phyloP scores from a whole-genome alignment of 2,329 filamentous ascomycete genomes.

The Aspergillus fructus region DNA sequence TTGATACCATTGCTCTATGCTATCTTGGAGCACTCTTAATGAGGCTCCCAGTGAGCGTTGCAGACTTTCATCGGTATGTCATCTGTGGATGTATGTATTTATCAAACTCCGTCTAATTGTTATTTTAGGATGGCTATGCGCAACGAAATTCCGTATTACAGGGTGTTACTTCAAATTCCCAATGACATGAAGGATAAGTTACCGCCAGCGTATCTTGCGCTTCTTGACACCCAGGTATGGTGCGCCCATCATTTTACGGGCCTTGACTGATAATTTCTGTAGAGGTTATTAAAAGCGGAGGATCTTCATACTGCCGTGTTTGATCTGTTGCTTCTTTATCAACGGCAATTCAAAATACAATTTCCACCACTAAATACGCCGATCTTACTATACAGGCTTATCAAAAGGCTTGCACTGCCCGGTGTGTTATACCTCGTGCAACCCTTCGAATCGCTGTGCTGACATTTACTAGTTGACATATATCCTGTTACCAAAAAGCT shows the following conservation, averaged over 20 bases:
- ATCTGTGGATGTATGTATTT: background rate
- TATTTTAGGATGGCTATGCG: conserved; percentile 51
- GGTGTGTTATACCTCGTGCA: conserved; percentile 48
- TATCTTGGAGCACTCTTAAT: conserved; percentile 77
- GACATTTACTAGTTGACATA: conserved; percentile 29
- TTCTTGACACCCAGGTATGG: conserved; percentile 41
- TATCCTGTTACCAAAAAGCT: conserved; percentile 60
- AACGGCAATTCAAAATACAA: conserved; percentile 65
- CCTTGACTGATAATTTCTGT: conserved; percentile 3
- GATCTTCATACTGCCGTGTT: conserved; percentile 65
- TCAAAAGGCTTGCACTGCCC: conserved; percentile 72
- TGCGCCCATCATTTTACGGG: background rate
- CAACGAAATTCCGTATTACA: conserved; percentile 71
- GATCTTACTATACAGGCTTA: conserved; percentile 66
- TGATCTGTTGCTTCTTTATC: conserved; percentile 63
- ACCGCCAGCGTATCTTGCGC: conserved; percentile 40
- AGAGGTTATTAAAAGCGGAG: conserved; percentile 47
- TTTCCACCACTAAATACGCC: conserved; percentile 73
- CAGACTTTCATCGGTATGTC: conserved; percentile 60
- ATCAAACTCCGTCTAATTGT: background rate
- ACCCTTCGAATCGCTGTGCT: background rate
- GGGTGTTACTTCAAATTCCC: conserved; percentile 53
- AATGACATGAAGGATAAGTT: conserved; percentile 46
- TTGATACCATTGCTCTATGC: conserved; percentile 74
- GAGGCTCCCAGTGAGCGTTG: conserved; percentile 71